Base-by-base conservation (phyloP, 345 rosid species). In the Eucalyptus erythrocorys region DNA sequence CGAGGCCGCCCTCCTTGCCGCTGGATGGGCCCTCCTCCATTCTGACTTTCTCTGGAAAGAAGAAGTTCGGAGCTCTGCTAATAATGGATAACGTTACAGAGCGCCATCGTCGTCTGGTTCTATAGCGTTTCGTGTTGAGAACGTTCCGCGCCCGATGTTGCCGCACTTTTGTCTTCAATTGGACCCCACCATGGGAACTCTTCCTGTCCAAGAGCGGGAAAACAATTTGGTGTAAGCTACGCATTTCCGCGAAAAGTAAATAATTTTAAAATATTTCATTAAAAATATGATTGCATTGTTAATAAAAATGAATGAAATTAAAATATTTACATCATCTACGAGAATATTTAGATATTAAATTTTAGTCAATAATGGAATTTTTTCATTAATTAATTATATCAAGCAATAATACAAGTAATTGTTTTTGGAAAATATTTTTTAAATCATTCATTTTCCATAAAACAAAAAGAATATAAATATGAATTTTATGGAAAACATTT, bases 361-460 rank as follows among this genome's bases (percentile, higher is more conserved):
- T 51, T 51, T 51, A 7, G 24, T 51, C 55, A 51, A 51, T 21
- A 51, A 51, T 51, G 5, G 21, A 50, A 16, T 50, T 50, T 17
- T 50, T 50, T 50, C 1, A 17, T 50, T 50, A 7, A 4, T 51
- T 51, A 51, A 51, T 51, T 51, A 19, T 51, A 4, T 51, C 0
- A 51, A 51, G 2, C 4, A 0, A 51, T 51, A 0, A 51, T 51
- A 19, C 2, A 19, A 51, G 1, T 51, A 1, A 19, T 51, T 1
- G 8, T 51, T 51, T 9, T 19, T 19, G 2, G 2, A 51, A 21
- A 51, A 51, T 51, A 8, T 51, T 0, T 51, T 51, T 51, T 1
- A 21, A 51, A 51, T 21, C 5, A 51, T 21, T 21, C 2, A 21
- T 51, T 51, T 51, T 51, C 8, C 26, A 51, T 21, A 51, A 51